Evolutionary conservation across 352 stramenopile genomes (phyloP), one percentile per base, ranked within the genome.

Genomic region (Phytophthora niederhauseri): DNA sequence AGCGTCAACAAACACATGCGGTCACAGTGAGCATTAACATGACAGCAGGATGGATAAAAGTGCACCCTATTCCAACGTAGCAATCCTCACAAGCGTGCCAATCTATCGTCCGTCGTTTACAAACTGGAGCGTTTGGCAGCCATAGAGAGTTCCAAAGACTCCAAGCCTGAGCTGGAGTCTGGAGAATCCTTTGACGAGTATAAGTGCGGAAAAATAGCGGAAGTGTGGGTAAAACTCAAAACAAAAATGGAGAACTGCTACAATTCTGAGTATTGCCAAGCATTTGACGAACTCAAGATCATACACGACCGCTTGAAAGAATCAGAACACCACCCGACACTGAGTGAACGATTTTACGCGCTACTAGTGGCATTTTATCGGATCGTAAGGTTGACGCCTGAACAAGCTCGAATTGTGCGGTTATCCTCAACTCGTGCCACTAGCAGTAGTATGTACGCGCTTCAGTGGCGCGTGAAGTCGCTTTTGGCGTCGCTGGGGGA

Each of bases 111-210:
- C n/a, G 52, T 58, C 17, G n/a, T 45, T 3, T 31, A 58, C 6
- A 9, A 58, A 24, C 30, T 58, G 14, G 52, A 46, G 15, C 28
- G 52, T 30, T 58, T 58, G 30, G 28, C n/a, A 12, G 45, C 17
- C n/a, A 30, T 30, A 6, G 52, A 30, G 5, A 46, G 38, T 9
- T 15, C n/a, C 5, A 6, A 31, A 31, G 38, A 4, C 17, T 6
- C 17, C 38, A 7, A 46, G 38, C 2, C 11, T n/a, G 30, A 46
- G 17, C 4, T 30, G 15, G 6, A 46, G 26, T 6, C 26, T 17
- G 7, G 11, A 58, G 0, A 46, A 4, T 12, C 30, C 6, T 30
- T 12, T 14, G 52, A 28, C 17, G 31, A 30, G 5, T 46, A n/a
- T 7, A 17, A 45, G 8, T 45, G 14, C 36, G 36, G 14, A 17